Evolutionary conservation across 352 stramenopile species (phyloP), one percentile per base, ranked within the genome.

Genomic region (Phytophthora constricta): DNA sequence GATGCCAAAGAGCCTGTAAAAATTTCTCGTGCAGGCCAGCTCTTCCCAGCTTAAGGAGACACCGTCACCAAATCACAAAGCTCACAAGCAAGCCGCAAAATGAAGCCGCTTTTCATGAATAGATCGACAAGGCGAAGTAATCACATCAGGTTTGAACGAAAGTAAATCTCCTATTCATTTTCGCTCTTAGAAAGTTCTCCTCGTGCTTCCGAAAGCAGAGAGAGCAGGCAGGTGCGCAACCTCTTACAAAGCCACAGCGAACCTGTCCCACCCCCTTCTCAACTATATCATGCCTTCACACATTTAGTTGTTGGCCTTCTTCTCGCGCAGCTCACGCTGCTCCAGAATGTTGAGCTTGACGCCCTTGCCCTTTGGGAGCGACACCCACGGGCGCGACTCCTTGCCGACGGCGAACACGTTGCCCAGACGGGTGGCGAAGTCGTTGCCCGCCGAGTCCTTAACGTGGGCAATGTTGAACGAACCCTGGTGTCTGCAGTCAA

Each of bases 401-500:
- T 90, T 91, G 80, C 97, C 97, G 76, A 99, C 98, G 31, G 97
- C 88, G 74, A 99, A 99, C 62, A 99, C 93, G 84, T 99, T 99
- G 58, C 81, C 79, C 46, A 98, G 88, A 79, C 98, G 94, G 26
- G 98, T 99, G 70, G 97, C 97, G 77, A 99, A 99, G 54, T 92
- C 84, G 86, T 99, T 83, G 67, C 97, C 97, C 72, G 96, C 95
- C 74, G 96, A 92, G 86, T 99, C 98, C 89, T 98, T 98, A 47
- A 99, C 86, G 80, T 98, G 98, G 50, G 98, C 96, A 88, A 99
- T 99, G 76, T 98, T 97, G 89, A 99, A 99, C 61, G 96, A 99
- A 84, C 97, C 97, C 70, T 98, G 92, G 88, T 99, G 98, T 80
- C 95, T 98, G 65, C 34, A 52, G 28, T 58, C n/a, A 50, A 34